Percentiles rank a stretch among this genome's conserved stretches.
Evolutionary conservation across 129 eudicot genomes (phyloP).

Genomic region (Pittosporum tobira): DNA sequence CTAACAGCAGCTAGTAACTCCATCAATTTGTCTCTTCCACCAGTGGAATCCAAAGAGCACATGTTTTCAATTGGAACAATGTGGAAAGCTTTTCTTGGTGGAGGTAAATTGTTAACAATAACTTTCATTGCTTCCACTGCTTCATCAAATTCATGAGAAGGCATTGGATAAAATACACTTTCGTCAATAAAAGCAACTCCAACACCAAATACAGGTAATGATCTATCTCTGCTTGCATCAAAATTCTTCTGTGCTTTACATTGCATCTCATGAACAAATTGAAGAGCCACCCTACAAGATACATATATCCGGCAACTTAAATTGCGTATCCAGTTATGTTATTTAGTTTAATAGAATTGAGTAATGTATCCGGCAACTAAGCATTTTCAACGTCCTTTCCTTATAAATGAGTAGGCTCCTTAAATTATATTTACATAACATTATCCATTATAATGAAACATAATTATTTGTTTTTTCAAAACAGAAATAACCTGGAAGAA

Average conservation of each 20-base stretch:
- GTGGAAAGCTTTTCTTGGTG: slow-evolving; percentile 56
- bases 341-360: too few species aligned
- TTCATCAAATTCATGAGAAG: slow-evolving; percentile 30
- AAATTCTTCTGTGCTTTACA: slow-evolving; percentile 80
- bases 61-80: slow-evolving; percentile 53
- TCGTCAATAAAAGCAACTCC: slow-evolving; percentile 91
- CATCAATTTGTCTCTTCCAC: slow-evolving; percentile 41
- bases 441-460: too few species aligned
- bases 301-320: too few species aligned
- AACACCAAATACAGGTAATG: slow-evolving; percentile 88
- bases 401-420: too few species aligned
- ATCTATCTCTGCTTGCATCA: slow-evolving; percentile 86
- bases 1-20: slow-evolving; percentile 37
- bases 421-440: too few species aligned
- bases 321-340: too few species aligned
- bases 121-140: slow-evolving; percentile 49
- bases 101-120: slow-evolving; percentile 45
- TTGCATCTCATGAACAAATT: slow-evolving; percentile 96
- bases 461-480: too few species aligned
- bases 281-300: slow-evolving; percentile 77
- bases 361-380: too few species aligned
- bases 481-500: slow-evolving; percentile 52
- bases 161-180: slow-evolving; percentile 31
- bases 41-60: slow-evolving; percentile 33
- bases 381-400: too few species aligned